A percentile compares a stretch with the other conserved stretches of the same genome.
These are phyloP conservation scores for Phytophthora ohioensis DNA, from an alignment of 352 stramenopile genomes.

Conservation along the genomic window DNA sequence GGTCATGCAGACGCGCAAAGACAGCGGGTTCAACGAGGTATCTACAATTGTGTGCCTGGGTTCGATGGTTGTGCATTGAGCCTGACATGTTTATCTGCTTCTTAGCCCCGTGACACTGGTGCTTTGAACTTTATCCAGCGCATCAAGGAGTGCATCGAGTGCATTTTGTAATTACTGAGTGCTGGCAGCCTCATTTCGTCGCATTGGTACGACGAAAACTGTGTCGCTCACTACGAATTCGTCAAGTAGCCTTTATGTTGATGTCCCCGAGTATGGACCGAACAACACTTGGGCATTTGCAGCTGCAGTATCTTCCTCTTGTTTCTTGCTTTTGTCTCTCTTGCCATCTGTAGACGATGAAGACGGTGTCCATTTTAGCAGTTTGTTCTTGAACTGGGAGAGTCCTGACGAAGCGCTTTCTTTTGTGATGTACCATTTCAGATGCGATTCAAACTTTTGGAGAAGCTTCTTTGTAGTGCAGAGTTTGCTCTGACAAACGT, in stretches of 20 bases:
- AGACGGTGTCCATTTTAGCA: constrained; percentile 81
- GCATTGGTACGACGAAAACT: constrained; percentile 21
- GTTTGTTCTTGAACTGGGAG: constrained; percentile 89
- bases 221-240: background rate
- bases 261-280: constrained; percentile 70
- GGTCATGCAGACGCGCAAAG: constrained; percentile 89
- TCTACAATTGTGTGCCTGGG: constrained; percentile 1
- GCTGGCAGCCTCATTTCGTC: constrained; percentile 7
- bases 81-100: constrained; percentile 6
- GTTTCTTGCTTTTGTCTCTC: constrained; percentile 68
- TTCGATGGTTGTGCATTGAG: background rate
- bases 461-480: constrained; percentile 85
- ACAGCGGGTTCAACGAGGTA: constrained; percentile 86
- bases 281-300: constrained; percentile 82
- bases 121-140: constrained; percentile 72
- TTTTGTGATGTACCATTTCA: constrained; percentile 87
- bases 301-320: constrained; percentile 63
- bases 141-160: constrained; percentile 75
- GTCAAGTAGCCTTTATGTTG: constrained; percentile 27
- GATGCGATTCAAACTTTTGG: constrained; percentile 84
- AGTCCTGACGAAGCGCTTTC: constrained; percentile 83
- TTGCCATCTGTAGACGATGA: constrained; percentile 48
- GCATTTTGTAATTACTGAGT: constrained; percentile 40
- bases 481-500: constrained; percentile 85
- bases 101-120: constrained; percentile 78